Evolutionary conservation across 345 rosid genomes (phyloP), one percentile per base, ranked within the genome.

Genomic region (Psidium friedrichsthalianum): DNA sequence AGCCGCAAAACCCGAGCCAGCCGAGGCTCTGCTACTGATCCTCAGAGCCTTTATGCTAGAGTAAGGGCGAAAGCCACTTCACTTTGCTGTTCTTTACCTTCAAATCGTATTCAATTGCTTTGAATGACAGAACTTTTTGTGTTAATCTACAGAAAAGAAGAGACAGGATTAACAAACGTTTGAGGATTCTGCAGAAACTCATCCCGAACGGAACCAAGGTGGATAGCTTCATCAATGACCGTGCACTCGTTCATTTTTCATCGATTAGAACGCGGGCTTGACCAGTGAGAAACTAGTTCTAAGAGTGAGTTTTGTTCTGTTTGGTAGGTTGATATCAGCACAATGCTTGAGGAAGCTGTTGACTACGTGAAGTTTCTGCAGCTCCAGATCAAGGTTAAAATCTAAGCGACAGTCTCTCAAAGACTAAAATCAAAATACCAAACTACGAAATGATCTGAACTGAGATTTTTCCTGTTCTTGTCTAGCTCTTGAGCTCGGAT

Each of bases 151-250:
- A 96, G 99, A 94, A 93, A 95, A 90, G 99, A 92, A 94, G 99
- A 89, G 97, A 95, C 44, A 91, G 95, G 84, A 96, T 96, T 25
- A 96, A 94, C 82, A 97, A 94, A 90, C 93, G 98, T 87, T 89
- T 96, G 78, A 89, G 91, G 87, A 89, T 91, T 86, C 89, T 96
- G 83, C 99, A 96, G 89, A 91, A 84, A 44, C 96, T 96, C 29
- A 94, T 96, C 85, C 99, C 99, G 0, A 96, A 94, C 83, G 97
- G 98, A 90, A 96, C 99, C 85, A 96, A 96, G 96, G 96, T 94
- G 89, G 36, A 32, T 24, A 22, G 27, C 13, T 4, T 24, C 47
- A 51, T 15, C 9, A 29, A 47, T 10, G 24, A 15, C 74, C 3
- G 3, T 6, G 13, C 14, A 2, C 21, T 32, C 6, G 78, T 69